Evolutionary conservation across 2,329 filamentous ascomycete species (phyloP).

Genomic region (Trichoderma sp.): DNA sequence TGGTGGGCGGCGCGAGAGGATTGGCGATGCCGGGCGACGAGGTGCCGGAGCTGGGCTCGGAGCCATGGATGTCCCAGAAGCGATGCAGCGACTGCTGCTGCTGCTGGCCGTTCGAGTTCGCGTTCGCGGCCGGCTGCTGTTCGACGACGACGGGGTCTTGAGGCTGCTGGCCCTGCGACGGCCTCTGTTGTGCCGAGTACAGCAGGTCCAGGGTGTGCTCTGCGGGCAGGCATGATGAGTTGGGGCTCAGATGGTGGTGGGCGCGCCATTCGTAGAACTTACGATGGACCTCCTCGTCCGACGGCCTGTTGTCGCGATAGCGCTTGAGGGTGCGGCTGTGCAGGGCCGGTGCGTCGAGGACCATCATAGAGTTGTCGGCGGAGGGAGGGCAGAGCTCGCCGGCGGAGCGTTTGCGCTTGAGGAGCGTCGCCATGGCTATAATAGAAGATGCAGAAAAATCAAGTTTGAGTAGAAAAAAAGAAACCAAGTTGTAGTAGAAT

Average conservation of each 20-base stretch:
- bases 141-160: not conserved
- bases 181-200: constrained; percentile 54
- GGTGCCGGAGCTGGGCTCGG: constrained; percentile 34
- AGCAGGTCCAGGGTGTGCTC: constrained; percentile 60
- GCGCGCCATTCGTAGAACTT: constrained; percentile 36
- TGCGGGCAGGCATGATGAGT: constrained; percentile 33
- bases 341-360: constrained; percentile 42
- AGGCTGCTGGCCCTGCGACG: constrained; percentile 24
- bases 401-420: constrained; percentile 66
- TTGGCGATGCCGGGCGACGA: constrained; percentile 28
- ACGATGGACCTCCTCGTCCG: constrained; percentile 58
- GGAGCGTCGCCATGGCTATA: constrained; percentile 43
- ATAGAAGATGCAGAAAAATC: no score
- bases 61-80: constrained; percentile 58
- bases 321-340: constrained; percentile 63
- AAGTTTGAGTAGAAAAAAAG: no score
- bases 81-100: constrained; percentile 54
- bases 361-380: constrained; percentile 35
- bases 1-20: constrained; percentile 30
- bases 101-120: constrained; percentile 5
- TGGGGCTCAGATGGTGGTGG: constrained; percentile 20
- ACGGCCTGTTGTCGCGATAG: constrained; percentile 59
- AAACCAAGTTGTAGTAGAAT: not conserved
- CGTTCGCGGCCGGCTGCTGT: not conserved
- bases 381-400: constrained; percentile 55